A percentile compares a stretch with the other conserved stretches of the same genome.
These are phyloP conservation scores for Candida odintsovae DNA, from an alignment of 805 yeast genomes.

Conservation along the genomic window DNA sequence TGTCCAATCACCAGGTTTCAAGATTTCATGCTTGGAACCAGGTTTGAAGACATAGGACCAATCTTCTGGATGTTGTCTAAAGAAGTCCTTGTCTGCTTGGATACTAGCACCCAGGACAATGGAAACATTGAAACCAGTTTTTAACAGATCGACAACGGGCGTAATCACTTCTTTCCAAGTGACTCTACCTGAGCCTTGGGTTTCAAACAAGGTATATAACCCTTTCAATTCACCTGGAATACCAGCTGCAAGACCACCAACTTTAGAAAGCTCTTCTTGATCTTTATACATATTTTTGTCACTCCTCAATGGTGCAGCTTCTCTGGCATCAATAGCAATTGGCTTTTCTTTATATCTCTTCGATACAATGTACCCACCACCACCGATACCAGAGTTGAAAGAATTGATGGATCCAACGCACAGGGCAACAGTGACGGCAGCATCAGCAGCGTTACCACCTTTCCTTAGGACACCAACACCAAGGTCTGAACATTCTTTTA, in stretches of 20 bases:
- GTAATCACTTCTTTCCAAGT: slow-evolving; percentile 67
- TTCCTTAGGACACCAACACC: slow-evolving; percentile 26
- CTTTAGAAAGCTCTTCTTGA: slow-evolving; percentile 43
- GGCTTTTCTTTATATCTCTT: slow-evolving; percentile 38
- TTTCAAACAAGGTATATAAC: slow-evolving; percentile 49
- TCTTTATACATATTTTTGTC: slow-evolving; percentile 58
- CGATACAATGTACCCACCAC: slow-evolving; percentile 75
- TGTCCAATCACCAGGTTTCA: slow-evolving; percentile 53
- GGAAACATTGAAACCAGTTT: slow-evolving; percentile 54
- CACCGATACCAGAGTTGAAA: slow-evolving; percentile 87
- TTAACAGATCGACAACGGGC: slow-evolving; percentile 70
- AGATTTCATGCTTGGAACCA: slow-evolving; percentile 26
- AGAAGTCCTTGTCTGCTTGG: slow-evolving; percentile 28
- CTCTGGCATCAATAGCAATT: slow-evolving; percentile 77
- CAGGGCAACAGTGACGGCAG: slow-evolving; percentile 80
- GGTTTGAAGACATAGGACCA: slow-evolving; percentile 54
- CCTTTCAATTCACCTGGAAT: slow-evolving; percentile 93
- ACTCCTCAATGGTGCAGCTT: slow-evolving; percentile 69
- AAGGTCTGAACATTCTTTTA: slow-evolving; percentile 32
- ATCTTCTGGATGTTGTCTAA: slow-evolving; percentile 29
- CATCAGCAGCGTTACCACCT: slow-evolving; percentile 85
- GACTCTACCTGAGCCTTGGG: slow-evolving; percentile 67
- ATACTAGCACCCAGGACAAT: slow-evolving; percentile 41
- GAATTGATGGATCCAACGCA: slow-evolving; percentile 84
- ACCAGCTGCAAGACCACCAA: slow-evolving; percentile 86